Evolutionary conservation across 1,284 basidiomycete species (phyloP).

Genomic region (Pisolithus thermaeus): DNA sequence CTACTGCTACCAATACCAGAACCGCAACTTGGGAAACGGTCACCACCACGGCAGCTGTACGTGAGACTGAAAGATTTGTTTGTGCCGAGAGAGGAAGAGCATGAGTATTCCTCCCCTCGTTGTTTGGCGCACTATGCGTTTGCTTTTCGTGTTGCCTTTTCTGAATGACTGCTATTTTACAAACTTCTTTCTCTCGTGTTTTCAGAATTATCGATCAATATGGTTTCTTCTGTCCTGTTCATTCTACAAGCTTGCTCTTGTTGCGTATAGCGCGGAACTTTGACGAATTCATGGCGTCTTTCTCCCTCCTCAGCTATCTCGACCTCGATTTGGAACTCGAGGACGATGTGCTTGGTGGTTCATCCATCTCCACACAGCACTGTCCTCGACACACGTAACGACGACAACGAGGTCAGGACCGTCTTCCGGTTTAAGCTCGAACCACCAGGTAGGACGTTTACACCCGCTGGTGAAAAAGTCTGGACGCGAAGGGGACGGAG

Average conservation of each 20-base stretch:
- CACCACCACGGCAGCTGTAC: not conserved
- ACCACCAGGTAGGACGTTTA: not conserved
- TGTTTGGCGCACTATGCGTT: not conserved
- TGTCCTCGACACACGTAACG: slow-evolving; percentile 2
- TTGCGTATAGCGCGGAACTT: not conserved
- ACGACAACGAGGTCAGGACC: not conserved
- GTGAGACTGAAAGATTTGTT: slow-evolving; percentile 59
- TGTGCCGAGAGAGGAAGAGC: slow-evolving; percentile 58
- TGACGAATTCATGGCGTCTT: slow-evolving; percentile 32
- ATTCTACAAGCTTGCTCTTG: too few relatives aligned
- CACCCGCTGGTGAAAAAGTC: slow-evolving; percentile 3
- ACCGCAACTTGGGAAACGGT: too few relatives aligned
- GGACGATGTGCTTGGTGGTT: slow-evolving; percentile 37
- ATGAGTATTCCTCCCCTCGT: slow-evolving; percentile 29
- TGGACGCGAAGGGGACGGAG: not conserved
- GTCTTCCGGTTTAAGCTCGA: not conserved
- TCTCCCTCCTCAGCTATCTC: slow-evolving; percentile 64
- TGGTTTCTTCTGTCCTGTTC: too few relatives aligned
- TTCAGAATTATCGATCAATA: too few relatives aligned
- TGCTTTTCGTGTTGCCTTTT: not conserved
- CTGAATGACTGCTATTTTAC: too few relatives aligned
- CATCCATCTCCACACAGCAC: not conserved
- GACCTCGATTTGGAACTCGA: slow-evolving; percentile 64
- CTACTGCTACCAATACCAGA: too few relatives aligned
- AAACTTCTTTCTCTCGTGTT: too few relatives aligned